Evolutionary conservation across 2,329 filamentous ascomycete genomes (phyloP).

Genomic region (Cladophialophora bantiana): DNA sequence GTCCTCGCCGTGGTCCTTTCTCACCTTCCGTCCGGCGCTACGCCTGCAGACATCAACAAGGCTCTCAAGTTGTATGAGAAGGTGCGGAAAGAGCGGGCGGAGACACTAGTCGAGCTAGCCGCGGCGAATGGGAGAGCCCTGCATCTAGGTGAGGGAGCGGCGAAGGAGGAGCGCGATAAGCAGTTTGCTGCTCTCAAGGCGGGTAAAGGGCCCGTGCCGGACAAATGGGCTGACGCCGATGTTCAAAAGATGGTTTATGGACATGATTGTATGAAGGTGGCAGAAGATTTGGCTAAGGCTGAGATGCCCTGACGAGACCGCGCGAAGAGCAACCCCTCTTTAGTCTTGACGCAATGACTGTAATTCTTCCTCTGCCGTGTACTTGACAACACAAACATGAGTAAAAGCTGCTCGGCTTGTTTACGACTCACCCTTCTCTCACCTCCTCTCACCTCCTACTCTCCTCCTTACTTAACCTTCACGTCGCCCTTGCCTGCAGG

Average conservation of each 20-base stretch:
- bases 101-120: constrained; percentile 64
- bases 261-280: constrained; percentile 66
- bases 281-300: constrained; percentile 50
- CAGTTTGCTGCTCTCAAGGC: constrained; percentile 61
- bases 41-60: constrained; percentile 57
- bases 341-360: no score
- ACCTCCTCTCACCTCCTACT: no score
- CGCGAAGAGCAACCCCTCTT: not conserved
- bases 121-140: constrained; percentile 61
- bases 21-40: constrained; percentile 52
- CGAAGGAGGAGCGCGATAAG: constrained; percentile 65
- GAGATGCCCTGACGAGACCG: constrained; percentile 9
- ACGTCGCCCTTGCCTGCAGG: no score
- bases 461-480: no score
- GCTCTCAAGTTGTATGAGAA: constrained; percentile 64
- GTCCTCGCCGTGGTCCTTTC: constrained; percentile 62
- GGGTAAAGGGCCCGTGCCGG: constrained; percentile 61
- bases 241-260: constrained; percentile 72
- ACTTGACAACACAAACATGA: no score
- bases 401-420: no score
- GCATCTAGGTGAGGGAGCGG: constrained; percentile 65
- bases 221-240: constrained; percentile 75
- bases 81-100: constrained; percentile 63
- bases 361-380: no score
- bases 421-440: no score